Evolutionary conservation across 345 rosid species (phyloP).

Genomic region (Rhodomyrtus tomentosa): DNA sequence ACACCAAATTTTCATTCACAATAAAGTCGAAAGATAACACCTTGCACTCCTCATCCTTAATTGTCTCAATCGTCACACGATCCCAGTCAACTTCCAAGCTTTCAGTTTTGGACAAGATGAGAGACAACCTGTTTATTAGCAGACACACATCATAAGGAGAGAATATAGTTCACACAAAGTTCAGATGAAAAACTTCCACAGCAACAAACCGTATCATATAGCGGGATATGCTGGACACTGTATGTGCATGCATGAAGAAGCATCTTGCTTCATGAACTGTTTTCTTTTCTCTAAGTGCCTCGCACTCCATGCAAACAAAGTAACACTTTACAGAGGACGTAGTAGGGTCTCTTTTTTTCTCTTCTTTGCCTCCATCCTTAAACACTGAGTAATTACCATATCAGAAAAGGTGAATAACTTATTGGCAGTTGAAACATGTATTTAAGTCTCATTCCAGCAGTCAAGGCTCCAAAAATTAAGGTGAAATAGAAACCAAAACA

Average conservation of each 20-base stretch:
- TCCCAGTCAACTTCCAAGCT: slow-evolving; percentile 37
- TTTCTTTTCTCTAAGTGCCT: slow-evolving; percentile 35
- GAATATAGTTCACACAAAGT: not conserved
- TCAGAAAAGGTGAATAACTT: not conserved
- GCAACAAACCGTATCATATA: slow-evolving; percentile 59
- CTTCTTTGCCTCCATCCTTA: slow-evolving; percentile 75
- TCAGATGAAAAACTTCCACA: not conserved
- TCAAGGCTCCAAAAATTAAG: not conserved
- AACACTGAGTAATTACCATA: slow-evolving; percentile 33
- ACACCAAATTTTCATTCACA: not conserved
- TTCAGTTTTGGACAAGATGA: slow-evolving; percentile 60
- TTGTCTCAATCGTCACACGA: slow-evolving; percentile 1
- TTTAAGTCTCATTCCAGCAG: not conserved
- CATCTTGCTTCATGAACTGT: slow-evolving; percentile 54
- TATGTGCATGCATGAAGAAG: slow-evolving; percentile 65
- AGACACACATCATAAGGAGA: not conserved
- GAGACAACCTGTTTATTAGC: slow-evolving; percentile 42
- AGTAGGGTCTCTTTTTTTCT: slow-evolving; percentile 43
- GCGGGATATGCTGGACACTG: slow-evolving; percentile 30
- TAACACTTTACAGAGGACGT: slow-evolving; percentile 46
- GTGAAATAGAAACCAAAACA: not conserved
- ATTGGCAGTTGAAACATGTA: not conserved
- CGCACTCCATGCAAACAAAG: slow-evolving; percentile 55
- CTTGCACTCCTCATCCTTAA: slow-evolving; percentile 39
- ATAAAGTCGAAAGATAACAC: slow-evolving; percentile 17